phyloP scores from a whole-genome alignment of 2,329 filamentous ascomycete genomes.

The Botrytis hyacinthi region DNA sequence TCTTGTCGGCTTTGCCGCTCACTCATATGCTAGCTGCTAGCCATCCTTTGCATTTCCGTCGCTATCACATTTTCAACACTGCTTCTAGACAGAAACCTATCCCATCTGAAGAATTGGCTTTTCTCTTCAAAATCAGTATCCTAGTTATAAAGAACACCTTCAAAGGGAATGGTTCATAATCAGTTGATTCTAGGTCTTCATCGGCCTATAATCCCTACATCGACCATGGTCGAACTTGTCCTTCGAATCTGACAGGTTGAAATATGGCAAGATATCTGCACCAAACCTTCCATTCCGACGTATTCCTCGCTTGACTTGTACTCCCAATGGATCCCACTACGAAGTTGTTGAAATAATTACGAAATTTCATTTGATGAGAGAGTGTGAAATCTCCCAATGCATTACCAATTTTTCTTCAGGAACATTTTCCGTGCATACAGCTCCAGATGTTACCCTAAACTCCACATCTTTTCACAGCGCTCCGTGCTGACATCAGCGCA shows the following conservation, averaged over 20 bases:
- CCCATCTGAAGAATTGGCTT: not conserved
- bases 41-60: not conserved
- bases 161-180: not conserved
- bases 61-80: not conserved
- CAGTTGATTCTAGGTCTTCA: not conserved
- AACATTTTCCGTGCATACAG: not conserved
- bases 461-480: not conserved
- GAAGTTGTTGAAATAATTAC: not conserved
- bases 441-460: not conserved
- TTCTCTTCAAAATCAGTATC: not conserved
- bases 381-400: not conserved
- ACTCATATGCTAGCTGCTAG: not conserved
- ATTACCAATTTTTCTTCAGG: slow-evolving; percentile 6
- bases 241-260: slow-evolving; percentile 13
- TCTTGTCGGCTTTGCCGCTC: not conserved
- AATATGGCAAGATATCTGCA: not conserved
- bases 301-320: not conserved
- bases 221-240: not conserved
- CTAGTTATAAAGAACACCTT: not conserved
- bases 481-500: slow-evolving; percentile 12
- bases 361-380: not conserved
- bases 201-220: not conserved
- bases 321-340: not conserved
- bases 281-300: not conserved
- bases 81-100: not conserved